phyloP scores from a whole-genome alignment of 177 flowering plant genomes.

The Tripterygium wilfordii region DNA sequence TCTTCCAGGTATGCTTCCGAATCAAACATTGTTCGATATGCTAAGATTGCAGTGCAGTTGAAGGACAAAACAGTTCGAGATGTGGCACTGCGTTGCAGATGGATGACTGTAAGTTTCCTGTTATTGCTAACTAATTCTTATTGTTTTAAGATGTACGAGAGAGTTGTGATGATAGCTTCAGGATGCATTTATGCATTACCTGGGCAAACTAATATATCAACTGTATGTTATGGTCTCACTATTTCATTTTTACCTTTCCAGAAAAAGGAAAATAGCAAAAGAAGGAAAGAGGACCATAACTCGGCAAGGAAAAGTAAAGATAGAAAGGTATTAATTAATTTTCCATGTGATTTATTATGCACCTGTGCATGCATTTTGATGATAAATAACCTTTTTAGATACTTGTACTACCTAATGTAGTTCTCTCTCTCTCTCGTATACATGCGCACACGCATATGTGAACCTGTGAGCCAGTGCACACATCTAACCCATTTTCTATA shows the following conservation, averaged over 20 bases:
- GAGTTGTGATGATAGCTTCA: too few species aligned
- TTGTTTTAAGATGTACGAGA: too few species aligned
- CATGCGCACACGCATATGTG: too few species aligned
- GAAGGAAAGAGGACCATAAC: constrained; percentile 78
- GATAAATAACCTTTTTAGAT: too few species aligned
- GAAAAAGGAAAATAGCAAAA: constrained; percentile 82
- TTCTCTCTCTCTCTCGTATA: too few species aligned
- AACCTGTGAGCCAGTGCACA: too few species aligned
- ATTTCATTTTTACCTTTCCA: constrained; percentile 11
- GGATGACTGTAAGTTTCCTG: constrained; percentile 60
- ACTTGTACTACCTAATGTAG: too few species aligned
- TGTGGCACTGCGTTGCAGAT: constrained; percentile 70
- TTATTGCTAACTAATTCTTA: not conserved
- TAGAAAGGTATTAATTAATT: constrained; percentile 72
- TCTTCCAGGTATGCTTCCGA: constrained; percentile 55
- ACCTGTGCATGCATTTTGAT: too few species aligned
- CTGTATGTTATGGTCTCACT: not conserved
- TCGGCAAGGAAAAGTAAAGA: constrained; percentile 66
- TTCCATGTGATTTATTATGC: too few species aligned
- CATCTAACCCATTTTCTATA: too few species aligned
- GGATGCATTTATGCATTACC: too few species aligned
- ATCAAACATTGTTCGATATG: constrained; percentile 48
- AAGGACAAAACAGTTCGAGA: constrained; percentile 68
- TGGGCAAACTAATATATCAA: too few species aligned
- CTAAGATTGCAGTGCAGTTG: constrained; percentile 62